phyloP scores from a whole-genome alignment of 2,329 filamentous ascomycete species.

The Apiospora hydei region DNA sequence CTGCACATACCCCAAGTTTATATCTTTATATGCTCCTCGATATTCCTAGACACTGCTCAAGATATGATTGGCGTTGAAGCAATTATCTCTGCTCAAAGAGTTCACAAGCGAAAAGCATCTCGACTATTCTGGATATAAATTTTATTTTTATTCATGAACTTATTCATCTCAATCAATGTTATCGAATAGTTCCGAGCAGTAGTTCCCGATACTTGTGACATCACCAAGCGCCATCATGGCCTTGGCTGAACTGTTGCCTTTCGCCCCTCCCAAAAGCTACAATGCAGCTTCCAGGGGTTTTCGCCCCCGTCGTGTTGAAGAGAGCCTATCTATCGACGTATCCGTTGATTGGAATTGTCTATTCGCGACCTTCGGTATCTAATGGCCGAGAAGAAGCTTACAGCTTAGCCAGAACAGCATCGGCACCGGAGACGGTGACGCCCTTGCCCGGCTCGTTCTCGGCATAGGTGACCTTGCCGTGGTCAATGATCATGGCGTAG shows the following conservation, averaged over 20 bases:
- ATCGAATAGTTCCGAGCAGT: not conserved
- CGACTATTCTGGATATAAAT: not conserved
- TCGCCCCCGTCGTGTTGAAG: not conserved
- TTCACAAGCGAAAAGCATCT: not conserved
- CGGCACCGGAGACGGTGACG: slow-evolving; percentile 57
- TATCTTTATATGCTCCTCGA: not conserved
- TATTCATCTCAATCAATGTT: not conserved
- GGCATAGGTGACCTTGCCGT: slow-evolving; percentile 82
- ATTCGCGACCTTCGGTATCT: not conserved
- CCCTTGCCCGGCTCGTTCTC: slow-evolving; percentile 67
- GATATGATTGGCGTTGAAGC: not conserved
- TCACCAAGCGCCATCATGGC: not conserved
- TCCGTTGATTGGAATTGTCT: not conserved
- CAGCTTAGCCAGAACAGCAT: slow-evolving; percentile 50
- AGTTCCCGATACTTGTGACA: not conserved
- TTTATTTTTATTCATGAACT: not conserved
- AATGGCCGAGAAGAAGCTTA: slow-evolving; percentile 19
- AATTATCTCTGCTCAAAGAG: not conserved
- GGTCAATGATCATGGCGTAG: slow-evolving; percentile 79
- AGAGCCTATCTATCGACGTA: not conserved
- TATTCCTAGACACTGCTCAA: not conserved
- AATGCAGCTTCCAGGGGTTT: not conserved
- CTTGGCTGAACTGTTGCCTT: not conserved
- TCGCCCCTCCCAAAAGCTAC: not conserved
- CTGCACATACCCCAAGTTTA: not conserved